Base-by-base conservation (phyloP, 129 eudicot genomes). In the Smallanthus sonchifolius region DNA sequence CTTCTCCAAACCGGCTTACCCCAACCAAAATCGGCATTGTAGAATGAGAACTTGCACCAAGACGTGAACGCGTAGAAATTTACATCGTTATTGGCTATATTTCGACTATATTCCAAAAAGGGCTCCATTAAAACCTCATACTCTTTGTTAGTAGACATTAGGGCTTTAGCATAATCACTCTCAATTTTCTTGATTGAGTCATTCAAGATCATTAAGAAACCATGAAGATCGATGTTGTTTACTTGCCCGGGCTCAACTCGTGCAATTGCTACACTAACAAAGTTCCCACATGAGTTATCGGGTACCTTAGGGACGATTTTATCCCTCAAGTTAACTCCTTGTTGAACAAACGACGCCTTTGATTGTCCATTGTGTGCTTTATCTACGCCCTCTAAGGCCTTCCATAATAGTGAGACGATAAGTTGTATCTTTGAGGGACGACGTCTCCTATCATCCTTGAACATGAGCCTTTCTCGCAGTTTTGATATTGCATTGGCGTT, bases 21-120 rank as follows among this genome's bases (percentile, higher is more conserved):
- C 80, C 80, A 76, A 9, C 80, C 82, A 30, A 78, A 78, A 44
- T 78, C 72, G 6, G 72, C 70, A 37, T 78, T 68, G 1, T 70
- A 28, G 34, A 79, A 64, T 10, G 82, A 44, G 30, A 79, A 71
- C 1, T 40, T 79, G 65, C 73, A 62, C 82, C 82, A 71, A 40
- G 77, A 70, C 17, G 68, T 61, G 35, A 45, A 63, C n/a, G 10
- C 8, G 34, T 66, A 78, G 77, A 59, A 78, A 45, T 66, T 78
- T 45, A 70, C 61, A 28, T 70, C 77, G 20, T 38, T 70, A 60
- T 43, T 28, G 2, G 5, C 10, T 4, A 70, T 4, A 24, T 10
- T 45, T 70, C 52, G 30, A 61, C 5, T 11, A 45, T 16, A 15
- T 34, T 48, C 43, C 17, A 36, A 4, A 37, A 47, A 47, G 17